Percentiles rank a stretch among this genome's conserved stretches.
Evolutionary conservation across 257 asterid genomes (phyloP).

Genomic region (Solanum pennellii): DNA sequence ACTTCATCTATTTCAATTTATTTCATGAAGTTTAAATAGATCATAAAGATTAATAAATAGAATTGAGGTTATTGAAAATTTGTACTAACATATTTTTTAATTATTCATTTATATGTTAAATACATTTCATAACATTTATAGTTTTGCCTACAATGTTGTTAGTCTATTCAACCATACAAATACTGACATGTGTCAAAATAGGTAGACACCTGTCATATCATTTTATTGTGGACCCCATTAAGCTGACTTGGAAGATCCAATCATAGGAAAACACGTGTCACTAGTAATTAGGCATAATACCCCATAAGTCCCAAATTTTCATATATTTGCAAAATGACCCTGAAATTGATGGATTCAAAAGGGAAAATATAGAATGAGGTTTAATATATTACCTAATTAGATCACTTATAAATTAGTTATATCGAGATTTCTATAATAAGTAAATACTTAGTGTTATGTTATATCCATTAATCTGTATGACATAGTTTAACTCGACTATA

Average conservation of each 20-base stretch:
- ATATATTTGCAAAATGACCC: not conserved
- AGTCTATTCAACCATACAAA: not conserved
- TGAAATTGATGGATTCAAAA: constrained; percentile 47
- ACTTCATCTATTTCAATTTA: not conserved
- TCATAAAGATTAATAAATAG: not conserved
- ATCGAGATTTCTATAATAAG: not conserved
- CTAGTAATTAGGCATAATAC: constrained; percentile 17
- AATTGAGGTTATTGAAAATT: not conserved
- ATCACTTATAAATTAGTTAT: not conserved
- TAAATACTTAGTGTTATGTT: not conserved
- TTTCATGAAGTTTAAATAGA: not conserved
- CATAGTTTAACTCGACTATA: not conserved
- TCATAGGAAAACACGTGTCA: constrained; percentile 47
- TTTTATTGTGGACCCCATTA: not conserved
- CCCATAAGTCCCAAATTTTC: constrained; percentile 10
- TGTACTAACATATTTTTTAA: not conserved
- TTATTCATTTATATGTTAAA: not conserved
- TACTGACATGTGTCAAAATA: constrained; percentile 26
- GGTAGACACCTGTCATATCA: constrained; percentile 15
- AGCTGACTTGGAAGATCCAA: constrained; percentile 37
- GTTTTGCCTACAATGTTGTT: not conserved
- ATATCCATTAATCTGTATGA: not conserved
- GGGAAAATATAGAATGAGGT: constrained; percentile 33
- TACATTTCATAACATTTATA: not conserved
- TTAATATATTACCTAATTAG: constrained; percentile 6